Base-by-base conservation (phyloP, 2,329 filamentous ascomycete genomes). In the Talaromyces marneffei region DNA sequence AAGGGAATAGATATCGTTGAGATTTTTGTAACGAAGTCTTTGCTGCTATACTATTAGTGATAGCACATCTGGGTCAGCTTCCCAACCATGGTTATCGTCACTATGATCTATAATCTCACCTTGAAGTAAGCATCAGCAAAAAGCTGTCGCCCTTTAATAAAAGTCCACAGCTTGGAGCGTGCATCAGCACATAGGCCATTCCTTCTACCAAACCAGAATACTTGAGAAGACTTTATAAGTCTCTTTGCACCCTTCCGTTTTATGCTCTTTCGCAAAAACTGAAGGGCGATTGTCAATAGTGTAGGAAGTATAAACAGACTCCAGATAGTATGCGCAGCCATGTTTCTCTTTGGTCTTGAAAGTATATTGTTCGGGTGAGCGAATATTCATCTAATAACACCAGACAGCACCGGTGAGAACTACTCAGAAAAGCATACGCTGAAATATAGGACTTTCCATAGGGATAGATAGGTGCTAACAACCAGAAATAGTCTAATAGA, bases 41-140 rank as follows among this genome's bases (percentile, higher is more conserved):
- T 35, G 2, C 48, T 53, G 29, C 48, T 53, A 10, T 53, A 53
- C 48, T 53, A 18, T 53, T 9, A 1, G 10, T 29, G 20, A n/a
- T 10, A 33, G 20, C 8, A 2, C 27, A 12, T 23, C 8, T 20
- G 9, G 3, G 18, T 53, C 8, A 53, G 42, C 27, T 53, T 14
- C 16, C 48, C 6, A 7, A n/a, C 8, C 12, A 35, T 2, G 12
- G n/a, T 33, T 5, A 23, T n/a, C 4, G 27, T 10, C 5, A 16
- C 3, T 5, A 35, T 4, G 5, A 9, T 20, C 14, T 35, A 1
- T 33, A 16, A 23, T 35, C 27, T 53, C 9, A 6, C 48, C 29
- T 53, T 53, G 27, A 53, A 35, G 29, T 53, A 53, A 23, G 48
- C 48, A 33, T 53, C 48, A 12, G 48, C n/a, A 53, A 53, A 53